phyloP scores from a whole-genome alignment of 768 basidiomycete species.

The Suillus subaureus region DNA sequence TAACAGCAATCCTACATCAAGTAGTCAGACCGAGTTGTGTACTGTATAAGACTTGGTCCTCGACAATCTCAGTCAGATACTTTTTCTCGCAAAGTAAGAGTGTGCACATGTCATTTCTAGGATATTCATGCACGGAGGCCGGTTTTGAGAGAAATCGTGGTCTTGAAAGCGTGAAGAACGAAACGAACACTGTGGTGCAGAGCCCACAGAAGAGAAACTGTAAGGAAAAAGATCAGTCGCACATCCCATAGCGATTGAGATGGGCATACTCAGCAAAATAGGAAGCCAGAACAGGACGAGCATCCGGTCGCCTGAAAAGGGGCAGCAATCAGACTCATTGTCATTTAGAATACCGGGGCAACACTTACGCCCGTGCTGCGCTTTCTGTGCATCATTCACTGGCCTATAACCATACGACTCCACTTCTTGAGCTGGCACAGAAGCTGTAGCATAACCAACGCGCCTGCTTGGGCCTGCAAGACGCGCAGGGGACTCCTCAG shows the following conservation, averaged over 20 bases:
- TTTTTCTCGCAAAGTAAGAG: background rate
- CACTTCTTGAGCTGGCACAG: constrained; percentile 66
- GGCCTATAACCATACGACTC: constrained; percentile 71
- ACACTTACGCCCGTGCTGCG: constrained; percentile 66
- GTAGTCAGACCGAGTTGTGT: background rate
- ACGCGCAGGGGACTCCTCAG: constrained; percentile 18
- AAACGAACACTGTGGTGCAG: constrained; percentile 57
- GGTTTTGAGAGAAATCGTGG: constrained; percentile 47
- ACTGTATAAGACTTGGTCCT: background rate
- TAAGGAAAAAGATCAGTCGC: constrained; percentile 13
- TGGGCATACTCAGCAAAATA: constrained; percentile 67
- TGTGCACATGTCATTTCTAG: background rate
- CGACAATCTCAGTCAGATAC: background rate
- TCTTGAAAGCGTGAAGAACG: constrained; percentile 50
- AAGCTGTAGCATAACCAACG: constrained; percentile 49
- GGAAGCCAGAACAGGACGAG: constrained; percentile 85
- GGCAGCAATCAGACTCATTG: constrained; percentile 13
- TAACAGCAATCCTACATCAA: background rate
- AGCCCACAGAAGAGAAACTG: constrained; percentile 67
- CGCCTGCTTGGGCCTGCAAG: constrained; percentile 39
- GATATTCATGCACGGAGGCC: constrained; percentile 37
- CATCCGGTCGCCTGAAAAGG: constrained; percentile 70
- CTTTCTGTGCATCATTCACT: constrained; percentile 43
- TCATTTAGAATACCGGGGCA: background rate
- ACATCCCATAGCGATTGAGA: constrained; percentile 20